Percentiles rank a stretch among this genome's conserved stretches.
Conservation (phyloP, 164 flowering plant genomes). For the Stephania japonica region DNA sequence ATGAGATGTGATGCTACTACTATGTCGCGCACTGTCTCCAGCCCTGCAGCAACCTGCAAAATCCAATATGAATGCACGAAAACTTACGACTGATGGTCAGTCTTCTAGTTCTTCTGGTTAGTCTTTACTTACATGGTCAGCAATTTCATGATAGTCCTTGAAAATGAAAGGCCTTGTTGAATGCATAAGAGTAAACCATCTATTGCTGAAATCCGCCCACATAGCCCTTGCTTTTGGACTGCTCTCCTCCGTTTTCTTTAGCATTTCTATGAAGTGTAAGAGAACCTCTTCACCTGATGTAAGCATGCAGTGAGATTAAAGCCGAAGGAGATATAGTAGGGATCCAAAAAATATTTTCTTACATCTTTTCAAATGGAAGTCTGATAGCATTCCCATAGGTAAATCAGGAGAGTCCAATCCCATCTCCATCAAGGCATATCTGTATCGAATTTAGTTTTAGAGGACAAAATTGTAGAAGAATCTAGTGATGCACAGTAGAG, state of each 20-base stretch:
- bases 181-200: conserved; percentile 70
- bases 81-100: background rate
- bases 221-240: conserved; percentile 36
- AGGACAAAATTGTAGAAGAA: background rate
- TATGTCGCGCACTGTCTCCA: conserved; percentile 61
- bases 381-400: conserved; percentile 65
- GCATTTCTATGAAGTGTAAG: conserved; percentile 34
- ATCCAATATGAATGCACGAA: background rate
- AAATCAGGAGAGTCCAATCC: conserved; percentile 61
- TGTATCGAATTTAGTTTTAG: conserved; percentile 7
- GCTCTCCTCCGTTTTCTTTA: conserved; percentile 32
- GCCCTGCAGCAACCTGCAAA: conserved; percentile 60
- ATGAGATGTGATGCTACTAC: conserved; percentile 54
- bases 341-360: conserved; percentile 10
- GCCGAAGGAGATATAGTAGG: too few species aligned
- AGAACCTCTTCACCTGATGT: conserved; percentile 61
- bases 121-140: conserved; percentile 60
- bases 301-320: too few species aligned
- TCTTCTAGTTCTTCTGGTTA: background rate
- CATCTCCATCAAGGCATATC: conserved; percentile 85
- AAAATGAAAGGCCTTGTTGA: conserved; percentile 64
- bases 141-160: conserved; percentile 46
- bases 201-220: conserved; percentile 68
- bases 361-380: conserved; percentile 62
- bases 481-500: background rate